A percentile compares a stretch with the other conserved stretches of the same genome.
phyloP scores from a whole-genome alignment of 2,329 filamentous ascomycete genomes.

The Verticillium longisporum region DNA sequence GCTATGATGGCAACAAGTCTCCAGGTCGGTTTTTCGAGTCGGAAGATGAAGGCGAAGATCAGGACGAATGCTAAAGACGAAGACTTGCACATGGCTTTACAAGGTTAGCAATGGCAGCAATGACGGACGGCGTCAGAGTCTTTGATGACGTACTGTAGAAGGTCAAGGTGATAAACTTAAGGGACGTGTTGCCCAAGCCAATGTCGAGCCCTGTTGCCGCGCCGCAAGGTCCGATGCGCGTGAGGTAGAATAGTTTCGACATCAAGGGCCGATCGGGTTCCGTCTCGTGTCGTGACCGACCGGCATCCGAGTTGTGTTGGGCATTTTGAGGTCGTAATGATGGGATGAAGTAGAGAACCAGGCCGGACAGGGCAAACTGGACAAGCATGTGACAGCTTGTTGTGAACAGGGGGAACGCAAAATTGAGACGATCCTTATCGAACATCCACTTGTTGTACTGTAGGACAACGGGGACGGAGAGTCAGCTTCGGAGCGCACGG shows the following conservation, averaged over 20 bases:
- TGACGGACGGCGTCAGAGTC: not conserved
- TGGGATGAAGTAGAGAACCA: conserved; percentile 77
- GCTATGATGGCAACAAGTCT: conserved; percentile 81
- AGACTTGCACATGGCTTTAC: conserved; percentile 90
- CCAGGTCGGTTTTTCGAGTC: conserved; percentile 80
- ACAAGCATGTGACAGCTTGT: conserved; percentile 94
- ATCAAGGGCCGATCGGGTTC: conserved; percentile 59
- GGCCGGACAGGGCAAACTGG: conserved; percentile 73
- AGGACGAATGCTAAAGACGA: conserved; percentile 93
- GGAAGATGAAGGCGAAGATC: conserved; percentile 89
- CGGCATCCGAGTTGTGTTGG: conserved; percentile 36
- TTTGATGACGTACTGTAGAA: conserved; percentile 70
- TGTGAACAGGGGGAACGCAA: conserved; percentile 90
- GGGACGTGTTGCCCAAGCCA: conserved; percentile 87
- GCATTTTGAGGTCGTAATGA: conserved; percentile 63
- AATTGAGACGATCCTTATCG: conserved; percentile 74
- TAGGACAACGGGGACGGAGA: conserved; percentile 10
- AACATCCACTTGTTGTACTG: conserved; percentile 99
- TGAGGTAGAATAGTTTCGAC: conserved; percentile 86
- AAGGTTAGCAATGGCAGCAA: conserved; percentile 14
- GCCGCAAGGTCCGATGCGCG: conserved; percentile 85
- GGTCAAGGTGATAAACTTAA: conserved; percentile 93
- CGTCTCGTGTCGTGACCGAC: conserved; percentile 42
- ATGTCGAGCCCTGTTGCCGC: conserved; percentile 92
- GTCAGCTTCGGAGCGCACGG: conserved; percentile 13